Evolutionary conservation across 1,139 yeast species (phyloP).

Genomic region (Lodderomyces beijingensis): DNA sequence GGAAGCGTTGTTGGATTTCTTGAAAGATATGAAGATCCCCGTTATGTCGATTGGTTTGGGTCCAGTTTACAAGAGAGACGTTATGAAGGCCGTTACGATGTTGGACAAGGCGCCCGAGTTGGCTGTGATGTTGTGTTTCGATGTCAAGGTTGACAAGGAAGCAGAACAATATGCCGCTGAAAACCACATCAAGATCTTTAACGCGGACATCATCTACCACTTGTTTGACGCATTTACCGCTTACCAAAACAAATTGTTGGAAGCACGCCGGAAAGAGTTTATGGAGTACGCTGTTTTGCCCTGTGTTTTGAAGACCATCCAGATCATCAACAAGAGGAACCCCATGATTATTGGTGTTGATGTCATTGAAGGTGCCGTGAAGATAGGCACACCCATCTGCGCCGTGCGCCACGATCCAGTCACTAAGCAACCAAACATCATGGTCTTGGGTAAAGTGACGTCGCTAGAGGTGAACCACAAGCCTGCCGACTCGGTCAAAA

Average conservation of each 20-base stretch:
- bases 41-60: slow-evolving; percentile 98
- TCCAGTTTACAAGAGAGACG: slow-evolving; percentile 96
- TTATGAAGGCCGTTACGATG: slow-evolving; percentile 96
- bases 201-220: slow-evolving; percentile 94
- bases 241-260: slow-evolving; percentile 82
- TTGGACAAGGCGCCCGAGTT: slow-evolving; percentile 92
- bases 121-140: slow-evolving; percentile 97
- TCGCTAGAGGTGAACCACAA: slow-evolving; percentile 95
- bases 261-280: slow-evolving; percentile 85
- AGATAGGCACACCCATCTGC: slow-evolving; percentile 93
- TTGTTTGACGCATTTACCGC: slow-evolving; percentile 93
- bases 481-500: slow-evolving; percentile 71
- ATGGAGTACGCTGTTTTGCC: slow-evolving; percentile 91
- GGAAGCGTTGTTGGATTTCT: slow-evolving; percentile 94
- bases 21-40: slow-evolving; percentile 97
- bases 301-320: slow-evolving; percentile 88
- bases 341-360: slow-evolving; percentile 99
- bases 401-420: slow-evolving; percentile 87
- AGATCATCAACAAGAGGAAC: slow-evolving; percentile 96
- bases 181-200: slow-evolving; percentile 85
- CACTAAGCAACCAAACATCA: slow-evolving; percentile 68
- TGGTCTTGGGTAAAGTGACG: slow-evolving; percentile 78
- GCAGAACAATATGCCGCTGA: slow-evolving; percentile 97
- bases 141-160: slow-evolving; percentile 93
- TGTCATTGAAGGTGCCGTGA: slow-evolving; percentile 83